Base-by-base conservation (phyloP, 176 grass and related monocot species). In the Oryza coarctata region DNA sequence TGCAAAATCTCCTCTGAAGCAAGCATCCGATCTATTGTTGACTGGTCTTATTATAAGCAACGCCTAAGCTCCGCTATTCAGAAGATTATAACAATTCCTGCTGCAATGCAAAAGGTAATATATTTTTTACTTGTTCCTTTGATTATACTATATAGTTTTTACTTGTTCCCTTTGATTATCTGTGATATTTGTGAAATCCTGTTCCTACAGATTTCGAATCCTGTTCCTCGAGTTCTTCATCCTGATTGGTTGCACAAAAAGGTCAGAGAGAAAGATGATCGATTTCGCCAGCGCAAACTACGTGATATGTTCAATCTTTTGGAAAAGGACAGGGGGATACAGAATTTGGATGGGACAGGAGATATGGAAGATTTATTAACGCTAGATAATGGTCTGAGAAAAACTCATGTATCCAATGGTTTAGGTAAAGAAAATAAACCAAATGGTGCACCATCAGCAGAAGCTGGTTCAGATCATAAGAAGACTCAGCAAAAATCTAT, bases 161-260 rank as follows among this genome's bases (percentile, higher is more conserved):
- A 22, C 45, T 40, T 86, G 29, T 71, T 74, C 23, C 65, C 28
- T 73, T 67, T 45, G 36, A 82, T 77, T 76, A 72, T 71, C 47
- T 74, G 35, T 50, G 79, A 20, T 25, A 73, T 81, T 79, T 47
- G 39, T 86, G 60, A 87, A 28, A 84, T 69, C 64, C 28, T 67
- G 32, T 35, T 80, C 32, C 78, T 41, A 83, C 86, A 98, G 95
- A 91, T 98, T 70, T 88, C 90, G 81, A 98, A 98, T 87, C 95
- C 95, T 82, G 95, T 98, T 75, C 92, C 92, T 85, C 87, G 95
- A 91, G 95, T 98, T 77, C 70, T 87, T 81, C 95, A 98, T 87
- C 95, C 95, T 76, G 95, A 98, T 81, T 98, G 92, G 95, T 85
- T 98, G 77, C 92, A 94, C 68, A 98, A 98, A 90, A 94, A 91